Percentiles rank a stretch among this genome's conserved stretches.
Conservation (phyloP, 2,329 filamentous ascomycete genomes). For the Coniochaeta prunicola region DNA sequence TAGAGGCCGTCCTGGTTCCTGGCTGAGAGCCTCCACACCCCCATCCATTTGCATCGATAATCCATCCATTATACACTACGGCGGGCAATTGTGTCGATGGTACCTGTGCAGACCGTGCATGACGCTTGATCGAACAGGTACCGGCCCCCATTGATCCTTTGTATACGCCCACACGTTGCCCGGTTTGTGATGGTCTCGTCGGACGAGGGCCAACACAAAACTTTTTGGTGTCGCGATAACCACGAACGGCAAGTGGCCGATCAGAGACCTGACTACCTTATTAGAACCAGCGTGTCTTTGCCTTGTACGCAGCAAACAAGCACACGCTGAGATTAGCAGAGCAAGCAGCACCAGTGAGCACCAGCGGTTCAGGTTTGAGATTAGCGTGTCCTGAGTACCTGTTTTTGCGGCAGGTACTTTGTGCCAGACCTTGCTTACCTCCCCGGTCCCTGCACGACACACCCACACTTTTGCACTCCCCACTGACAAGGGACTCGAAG, state of each 20-base stretch:
- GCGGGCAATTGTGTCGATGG: background rate
- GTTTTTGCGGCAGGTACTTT: background rate
- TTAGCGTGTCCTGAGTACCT: background rate
- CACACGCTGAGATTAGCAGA: background rate
- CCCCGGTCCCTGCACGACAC: conserved; percentile 1
- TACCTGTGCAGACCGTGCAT: background rate
- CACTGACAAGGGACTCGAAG: background rate
- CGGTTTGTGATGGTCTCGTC: background rate
- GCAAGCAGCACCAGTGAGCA: background rate
- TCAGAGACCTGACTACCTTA: background rate
- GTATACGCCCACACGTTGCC: background rate
- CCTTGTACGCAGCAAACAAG: background rate
- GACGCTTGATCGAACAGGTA: background rate
- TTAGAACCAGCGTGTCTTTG: background rate
- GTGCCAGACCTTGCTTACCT: conserved; percentile 1
- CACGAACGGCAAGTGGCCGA: background rate
- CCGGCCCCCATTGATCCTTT: background rate
- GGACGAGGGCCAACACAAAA: background rate
- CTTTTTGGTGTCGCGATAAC: background rate
- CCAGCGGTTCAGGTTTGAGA: background rate
- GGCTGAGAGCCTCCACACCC: background rate
- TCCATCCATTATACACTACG: background rate
- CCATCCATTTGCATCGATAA: background rate
- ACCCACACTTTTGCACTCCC: background rate
- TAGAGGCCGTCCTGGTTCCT: conserved; percentile 1